Conservation (phyloP, 108 stramenopile species). For the Discostella stelligeroides region DNA sequence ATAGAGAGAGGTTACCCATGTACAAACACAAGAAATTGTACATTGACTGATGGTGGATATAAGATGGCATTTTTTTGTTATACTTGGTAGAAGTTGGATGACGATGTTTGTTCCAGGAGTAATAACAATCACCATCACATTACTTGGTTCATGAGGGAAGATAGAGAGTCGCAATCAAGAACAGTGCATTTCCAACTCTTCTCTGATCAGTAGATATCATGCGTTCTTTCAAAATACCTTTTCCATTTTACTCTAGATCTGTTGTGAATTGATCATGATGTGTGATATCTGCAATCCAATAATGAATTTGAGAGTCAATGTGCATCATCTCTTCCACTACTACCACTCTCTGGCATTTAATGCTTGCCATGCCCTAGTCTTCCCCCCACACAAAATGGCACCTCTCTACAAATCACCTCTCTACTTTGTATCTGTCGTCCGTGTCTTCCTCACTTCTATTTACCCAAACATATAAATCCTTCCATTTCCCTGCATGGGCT, state of each 20-base stretch:
- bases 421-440: conserved; percentile 68
- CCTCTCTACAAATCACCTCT: conserved; percentile 76
- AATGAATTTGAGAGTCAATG: not conserved
- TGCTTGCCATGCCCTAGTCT: conserved; percentile 83
- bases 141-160: no score
- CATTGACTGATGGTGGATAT: conserved; percentile 54
- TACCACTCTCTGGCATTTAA: conserved; percentile 58
- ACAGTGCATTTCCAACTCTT: no score
- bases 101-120: no score
- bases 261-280: no score
- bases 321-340: not conserved
- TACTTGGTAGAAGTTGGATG: no score
- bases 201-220: no score
- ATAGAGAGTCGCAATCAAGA: no score
- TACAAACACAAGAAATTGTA: conserved; percentile 74
- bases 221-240: no score
- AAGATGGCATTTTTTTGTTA: no score
- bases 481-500: conserved; percentile 59
- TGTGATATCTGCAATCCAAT: no score
- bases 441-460: conserved; percentile 73
- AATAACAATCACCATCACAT: no score
- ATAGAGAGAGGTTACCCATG: conserved; percentile 64
- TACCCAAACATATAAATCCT: conserved; percentile 77
- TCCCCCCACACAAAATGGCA: conserved; percentile 76
- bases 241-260: no score